phyloP scores from a whole-genome alignment of 148 eudicot species.

The Fagopyrum tataricum region DNA sequence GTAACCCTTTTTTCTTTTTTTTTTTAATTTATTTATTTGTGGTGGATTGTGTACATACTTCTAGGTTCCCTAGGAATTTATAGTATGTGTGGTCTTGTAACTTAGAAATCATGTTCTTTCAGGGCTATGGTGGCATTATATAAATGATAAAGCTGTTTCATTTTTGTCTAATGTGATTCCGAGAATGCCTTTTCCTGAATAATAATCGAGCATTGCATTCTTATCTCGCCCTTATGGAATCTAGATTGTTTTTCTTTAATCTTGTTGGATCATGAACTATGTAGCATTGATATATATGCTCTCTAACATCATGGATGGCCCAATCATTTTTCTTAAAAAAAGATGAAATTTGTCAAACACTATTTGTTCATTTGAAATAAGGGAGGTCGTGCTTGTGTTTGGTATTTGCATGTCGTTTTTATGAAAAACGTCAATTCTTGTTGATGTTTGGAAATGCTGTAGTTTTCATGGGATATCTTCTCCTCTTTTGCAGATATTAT shows the following conservation, averaged over 20 bases:
- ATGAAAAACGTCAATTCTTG: background rate
- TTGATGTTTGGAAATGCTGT: background rate
- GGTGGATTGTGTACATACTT: background rate
- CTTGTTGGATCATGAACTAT: background rate
- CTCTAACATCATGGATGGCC: background rate
- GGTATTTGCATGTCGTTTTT: background rate
- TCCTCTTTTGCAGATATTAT: constrained; percentile 60
- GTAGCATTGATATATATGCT: background rate
- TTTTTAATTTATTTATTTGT: background rate
- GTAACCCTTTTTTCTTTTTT: background rate
- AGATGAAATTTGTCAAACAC: background rate
- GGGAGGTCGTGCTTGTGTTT: constrained; percentile 1
- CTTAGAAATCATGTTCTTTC: background rate
- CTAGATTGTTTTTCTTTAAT: background rate
- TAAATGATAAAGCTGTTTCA: background rate
- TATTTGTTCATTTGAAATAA: background rate
- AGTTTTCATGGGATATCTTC: background rate
- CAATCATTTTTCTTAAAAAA: background rate
- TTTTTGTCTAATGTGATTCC: background rate
- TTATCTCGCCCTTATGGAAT: background rate
- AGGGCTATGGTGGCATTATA: background rate
- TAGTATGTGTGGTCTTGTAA: background rate
- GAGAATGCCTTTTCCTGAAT: background rate
- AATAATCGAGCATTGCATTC: background rate
- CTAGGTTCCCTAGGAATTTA: background rate